These are phyloP conservation scores for Diaporthe batatas DNA, from an alignment of 2,329 filamentous ascomycete genomes.

Conservation along the genomic window DNA sequence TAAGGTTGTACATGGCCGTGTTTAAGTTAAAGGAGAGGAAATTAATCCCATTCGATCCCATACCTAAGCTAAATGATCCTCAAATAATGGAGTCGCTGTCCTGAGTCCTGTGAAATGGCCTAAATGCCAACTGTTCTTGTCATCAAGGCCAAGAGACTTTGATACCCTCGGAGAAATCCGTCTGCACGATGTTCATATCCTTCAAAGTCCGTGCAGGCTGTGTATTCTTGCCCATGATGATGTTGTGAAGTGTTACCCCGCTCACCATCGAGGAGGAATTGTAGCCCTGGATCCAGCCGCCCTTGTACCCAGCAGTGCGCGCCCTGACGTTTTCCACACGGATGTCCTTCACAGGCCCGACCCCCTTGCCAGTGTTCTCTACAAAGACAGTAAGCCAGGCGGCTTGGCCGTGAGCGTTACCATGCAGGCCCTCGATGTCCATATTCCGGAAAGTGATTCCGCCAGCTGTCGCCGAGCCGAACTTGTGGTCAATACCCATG, in stretches of 20 bases:
- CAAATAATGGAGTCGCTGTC: neutral
- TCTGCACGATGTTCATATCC: slow-evolving; percentile 21
- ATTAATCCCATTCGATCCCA: neutral
- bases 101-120: fast-evolving
- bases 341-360: neutral
- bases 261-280: slow-evolving; percentile 16
- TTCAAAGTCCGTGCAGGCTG: neutral
- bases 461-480: neutral
- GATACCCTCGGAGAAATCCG: slow-evolving; percentile 13
- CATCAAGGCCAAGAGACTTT: slow-evolving; percentile 15
- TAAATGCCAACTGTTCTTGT: too few species aligned
- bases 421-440: slow-evolving; percentile 18
- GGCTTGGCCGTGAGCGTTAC: slow-evolving; percentile 14
- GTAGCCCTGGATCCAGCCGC: slow-evolving; percentile 20
- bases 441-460: slow-evolving; percentile 15
- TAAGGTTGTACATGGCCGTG: neutral
- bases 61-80: too few species aligned
- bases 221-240: slow-evolving; percentile 10
- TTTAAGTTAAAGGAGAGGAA: too few species aligned
- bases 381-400: slow-evolving; percentile 2
- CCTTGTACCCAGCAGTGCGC: neutral
- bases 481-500: slow-evolving; percentile 16
- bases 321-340: slow-evolving; percentile 16
- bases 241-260: slow-evolving; percentile 4
- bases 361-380: neutral